These are phyloP conservation scores for Hypericum androsaemum DNA, from an alignment of 345 rosid genomes.

Conservation along the genomic window DNA sequence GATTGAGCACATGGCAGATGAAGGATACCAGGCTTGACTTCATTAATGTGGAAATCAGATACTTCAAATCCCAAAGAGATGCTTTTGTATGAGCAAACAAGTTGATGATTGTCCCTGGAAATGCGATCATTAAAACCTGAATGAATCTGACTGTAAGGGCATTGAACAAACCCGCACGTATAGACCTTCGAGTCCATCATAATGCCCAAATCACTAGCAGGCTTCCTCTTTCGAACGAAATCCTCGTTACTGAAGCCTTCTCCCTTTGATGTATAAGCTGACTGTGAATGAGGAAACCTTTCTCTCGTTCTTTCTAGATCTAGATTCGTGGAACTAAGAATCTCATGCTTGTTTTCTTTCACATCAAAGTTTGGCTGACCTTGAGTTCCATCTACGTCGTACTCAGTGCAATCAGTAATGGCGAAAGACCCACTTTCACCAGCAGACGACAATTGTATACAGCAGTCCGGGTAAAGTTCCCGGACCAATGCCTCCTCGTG, in stretches of 20 bases:
- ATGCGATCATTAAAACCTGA: constrained; percentile 65
- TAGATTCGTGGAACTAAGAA: constrained; percentile 22
- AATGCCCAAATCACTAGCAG: constrained; percentile 33
- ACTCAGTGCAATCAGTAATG: constrained; percentile 52
- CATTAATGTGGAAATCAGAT: constrained; percentile 52
- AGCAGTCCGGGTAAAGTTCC: constrained; percentile 44
- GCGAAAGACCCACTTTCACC: constrained; percentile 43
- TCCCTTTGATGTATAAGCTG: constrained; percentile 41
- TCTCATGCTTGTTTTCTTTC: constrained; percentile 48
- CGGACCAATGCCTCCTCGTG: constrained; percentile 57
- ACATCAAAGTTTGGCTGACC: constrained; percentile 49
- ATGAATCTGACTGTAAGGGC: constrained; percentile 52
- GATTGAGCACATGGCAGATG: constrained; percentile 44
- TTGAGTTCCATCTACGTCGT: constrained; percentile 67
- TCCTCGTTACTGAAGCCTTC: constrained; percentile 38
- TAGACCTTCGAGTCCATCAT: constrained; percentile 40
- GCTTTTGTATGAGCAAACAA: constrained; percentile 43
- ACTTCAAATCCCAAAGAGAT: constrained; percentile 41
- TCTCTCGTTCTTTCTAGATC: constrained; percentile 33
- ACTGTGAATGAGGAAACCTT: constrained; percentile 28
- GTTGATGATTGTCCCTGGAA: constrained; percentile 71
- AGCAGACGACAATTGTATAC: constrained; percentile 37
- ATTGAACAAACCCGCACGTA: constrained; percentile 56
- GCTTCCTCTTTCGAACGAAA: constrained; percentile 58
- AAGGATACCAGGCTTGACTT: constrained; percentile 66